phyloP scores from a whole-genome alignment of 2,329 filamentous ascomycete species.

The Apiospora kogelbergensis region DNA sequence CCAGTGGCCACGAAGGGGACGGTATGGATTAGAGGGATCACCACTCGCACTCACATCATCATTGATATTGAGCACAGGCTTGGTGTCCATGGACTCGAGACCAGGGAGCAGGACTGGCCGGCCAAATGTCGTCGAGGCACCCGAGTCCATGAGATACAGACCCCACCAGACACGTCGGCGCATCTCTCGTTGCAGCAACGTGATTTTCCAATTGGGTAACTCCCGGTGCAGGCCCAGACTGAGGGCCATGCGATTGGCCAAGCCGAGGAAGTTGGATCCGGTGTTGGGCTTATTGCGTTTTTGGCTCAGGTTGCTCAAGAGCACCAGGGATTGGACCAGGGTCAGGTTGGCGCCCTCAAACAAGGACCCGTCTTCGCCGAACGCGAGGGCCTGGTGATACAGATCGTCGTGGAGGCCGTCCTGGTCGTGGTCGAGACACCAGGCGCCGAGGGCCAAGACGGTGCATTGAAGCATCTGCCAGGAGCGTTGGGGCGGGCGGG shows the following conservation, averaged over 20 bases:
- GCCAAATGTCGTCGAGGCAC: constrained; percentile 45
- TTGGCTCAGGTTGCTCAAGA: constrained; percentile 42
- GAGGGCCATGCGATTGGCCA: constrained; percentile 47
- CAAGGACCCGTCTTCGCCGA: constrained; percentile 28
- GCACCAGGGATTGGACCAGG: constrained; percentile 30
- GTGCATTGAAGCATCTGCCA: constrained; percentile 38
- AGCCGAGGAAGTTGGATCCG: constrained; percentile 46
- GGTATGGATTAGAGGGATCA: background rate
- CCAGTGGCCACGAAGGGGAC: background rate
- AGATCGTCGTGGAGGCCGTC: constrained; percentile 29
- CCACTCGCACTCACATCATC: constrained; percentile 23
- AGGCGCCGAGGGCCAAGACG: constrained; percentile 38
- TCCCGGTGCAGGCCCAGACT: constrained; percentile 47
- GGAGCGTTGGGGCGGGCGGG: constrained; percentile 27
- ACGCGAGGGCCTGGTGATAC: constrained; percentile 28
- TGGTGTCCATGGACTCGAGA: constrained; percentile 30
- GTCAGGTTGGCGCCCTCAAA: constrained; percentile 34
- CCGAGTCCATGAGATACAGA: constrained; percentile 45
- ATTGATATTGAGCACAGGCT: constrained; percentile 28
- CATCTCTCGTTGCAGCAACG: constrained; percentile 36
- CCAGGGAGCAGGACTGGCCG: constrained; percentile 29
- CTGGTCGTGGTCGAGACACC: constrained; percentile 28
- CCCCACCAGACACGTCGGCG: constrained; percentile 43
- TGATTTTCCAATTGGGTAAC: constrained; percentile 32
- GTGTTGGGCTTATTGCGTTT: constrained; percentile 49